phyloP scores from a whole-genome alignment of 1,284 basidiomycete genomes.

The Somion occarium region DNA sequence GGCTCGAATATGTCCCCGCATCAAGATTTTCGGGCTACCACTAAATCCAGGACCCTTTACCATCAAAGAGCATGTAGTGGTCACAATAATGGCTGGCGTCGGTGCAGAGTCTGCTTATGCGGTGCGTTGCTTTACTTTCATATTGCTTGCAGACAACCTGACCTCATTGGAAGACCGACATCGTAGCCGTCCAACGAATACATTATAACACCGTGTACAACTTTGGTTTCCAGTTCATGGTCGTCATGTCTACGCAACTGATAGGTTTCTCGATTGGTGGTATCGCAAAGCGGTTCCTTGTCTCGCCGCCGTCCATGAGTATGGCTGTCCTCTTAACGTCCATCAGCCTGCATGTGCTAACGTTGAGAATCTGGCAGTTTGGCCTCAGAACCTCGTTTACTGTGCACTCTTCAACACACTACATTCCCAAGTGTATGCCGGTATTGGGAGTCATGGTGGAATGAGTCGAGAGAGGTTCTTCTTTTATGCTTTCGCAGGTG shows the following conservation, averaged over 20 bases:
- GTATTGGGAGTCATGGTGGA: constrained; percentile 58
- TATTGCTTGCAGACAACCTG: not conserved
- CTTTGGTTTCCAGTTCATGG: constrained; percentile 70
- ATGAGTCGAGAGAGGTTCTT: constrained; percentile 39
- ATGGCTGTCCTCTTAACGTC: not conserved
- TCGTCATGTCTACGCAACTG: constrained; percentile 75
- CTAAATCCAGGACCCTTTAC: constrained; percentile 62
- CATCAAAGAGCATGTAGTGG: constrained; percentile 48
- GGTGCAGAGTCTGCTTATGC: constrained; percentile 36
- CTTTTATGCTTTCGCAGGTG: constrained; percentile 21
- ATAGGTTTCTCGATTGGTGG: constrained; percentile 80
- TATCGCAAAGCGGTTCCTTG: constrained; percentile 49
- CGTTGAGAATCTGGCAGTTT: too few relatives aligned
- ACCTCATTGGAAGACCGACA: constrained; percentile 52
- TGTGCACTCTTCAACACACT: constrained; percentile 83
- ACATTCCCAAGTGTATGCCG: constrained; percentile 58
- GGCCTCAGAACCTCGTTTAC: constrained; percentile 58
- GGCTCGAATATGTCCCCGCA: constrained; percentile 47
- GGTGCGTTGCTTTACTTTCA: constrained; percentile 14
- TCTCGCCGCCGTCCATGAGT: constrained; percentile 75
- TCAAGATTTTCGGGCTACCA: constrained; percentile 52
- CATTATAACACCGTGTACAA: constrained; percentile 65
- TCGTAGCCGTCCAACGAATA: constrained; percentile 71
- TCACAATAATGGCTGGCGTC: constrained; percentile 64
- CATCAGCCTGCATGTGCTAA: constrained; percentile 14